Conservation (phyloP, 441 rosid genomes). For the Aleurites moluccanus region DNA sequence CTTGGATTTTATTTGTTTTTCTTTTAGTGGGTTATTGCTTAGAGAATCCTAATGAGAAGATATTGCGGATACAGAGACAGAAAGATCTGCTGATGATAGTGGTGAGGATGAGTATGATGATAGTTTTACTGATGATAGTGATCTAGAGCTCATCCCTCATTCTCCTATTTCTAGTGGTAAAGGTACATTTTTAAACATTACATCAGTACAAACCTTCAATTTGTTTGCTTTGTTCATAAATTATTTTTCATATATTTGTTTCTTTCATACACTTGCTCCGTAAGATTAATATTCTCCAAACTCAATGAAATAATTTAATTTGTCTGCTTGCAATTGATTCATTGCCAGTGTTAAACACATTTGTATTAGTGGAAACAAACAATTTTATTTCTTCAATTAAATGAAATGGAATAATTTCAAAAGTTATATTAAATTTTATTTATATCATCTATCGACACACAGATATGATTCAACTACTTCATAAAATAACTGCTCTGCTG, state of each 20-base stretch:
- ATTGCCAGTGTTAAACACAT: neutral
- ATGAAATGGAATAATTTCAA: neutral
- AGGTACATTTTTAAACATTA: conserved; percentile 33
- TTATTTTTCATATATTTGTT: neutral
- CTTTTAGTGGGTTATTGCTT: conserved; percentile 25
- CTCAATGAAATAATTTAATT: neutral
- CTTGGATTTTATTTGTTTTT: conserved; percentile 15
- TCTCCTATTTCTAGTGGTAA: conserved; percentile 36
- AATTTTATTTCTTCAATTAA: neutral
- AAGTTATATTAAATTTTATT: neutral
- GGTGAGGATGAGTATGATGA: conserved; percentile 57
- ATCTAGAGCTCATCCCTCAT: conserved; percentile 28
- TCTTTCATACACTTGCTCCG: neutral
- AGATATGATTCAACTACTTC: neutral
- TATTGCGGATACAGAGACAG: conserved; percentile 62
- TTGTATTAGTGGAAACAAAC: neutral
- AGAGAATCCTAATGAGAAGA: conserved; percentile 89
- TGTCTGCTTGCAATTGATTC: neutral
- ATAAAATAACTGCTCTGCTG: neutral
- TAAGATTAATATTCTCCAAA: neutral
- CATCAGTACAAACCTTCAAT: neutral
- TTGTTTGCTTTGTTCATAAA: neutral
- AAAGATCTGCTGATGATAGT: conserved; percentile 36
- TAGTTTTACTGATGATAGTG: conserved; percentile 71
- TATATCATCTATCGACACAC: neutral